Conservation (phyloP, 495 filamentous ascomycete genomes). For the Annulohypoxylon stygium region DNA sequence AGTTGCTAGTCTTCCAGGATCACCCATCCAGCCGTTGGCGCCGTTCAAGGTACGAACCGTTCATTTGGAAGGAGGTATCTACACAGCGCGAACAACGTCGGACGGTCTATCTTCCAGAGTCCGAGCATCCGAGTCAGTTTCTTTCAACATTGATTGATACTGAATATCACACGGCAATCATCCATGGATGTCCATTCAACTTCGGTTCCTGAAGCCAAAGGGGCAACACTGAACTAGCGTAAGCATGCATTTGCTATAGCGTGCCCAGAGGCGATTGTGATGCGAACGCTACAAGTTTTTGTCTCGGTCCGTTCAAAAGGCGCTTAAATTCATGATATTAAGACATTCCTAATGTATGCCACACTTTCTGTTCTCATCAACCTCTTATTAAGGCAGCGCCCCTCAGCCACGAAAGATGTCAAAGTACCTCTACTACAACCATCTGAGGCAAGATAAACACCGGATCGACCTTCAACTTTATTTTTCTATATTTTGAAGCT, state of each 20-base stretch:
- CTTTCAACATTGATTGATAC: constrained; percentile 3
- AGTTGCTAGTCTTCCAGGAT: constrained; percentile 18
- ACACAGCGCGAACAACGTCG: neutral
- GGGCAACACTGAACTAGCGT: neutral
- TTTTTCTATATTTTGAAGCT: constrained; percentile 2
- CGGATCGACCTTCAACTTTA: constrained; percentile 21
- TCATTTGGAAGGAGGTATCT: constrained; percentile 15
- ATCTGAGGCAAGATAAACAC: constrained; percentile 15
- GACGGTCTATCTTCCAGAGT: constrained; percentile 3
- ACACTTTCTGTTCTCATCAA: constrained; percentile 4
- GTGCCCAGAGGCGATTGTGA: neutral
- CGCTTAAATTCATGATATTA: constrained; percentile 4
- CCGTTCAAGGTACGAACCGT: constrained; percentile 29
- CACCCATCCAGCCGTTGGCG: constrained; percentile 31
- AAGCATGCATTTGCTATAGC: neutral
- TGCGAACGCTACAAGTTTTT: neutral
- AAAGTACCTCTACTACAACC: constrained; percentile 3
- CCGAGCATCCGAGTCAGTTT: neutral
- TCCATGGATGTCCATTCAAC: constrained; percentile 12
- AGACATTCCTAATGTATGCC: constrained; percentile 20
- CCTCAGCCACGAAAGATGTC: constrained; percentile 21
- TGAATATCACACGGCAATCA: neutral
- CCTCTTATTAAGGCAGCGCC: neutral
- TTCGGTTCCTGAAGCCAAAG: neutral
- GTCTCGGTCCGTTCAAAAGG: constrained; percentile 30